A percentile compares a stretch with the other conserved stretches of the same genome.
Evolutionary conservation across 306 rosid species (phyloP).

Genomic region (peach (Prunus persica)): DNA sequence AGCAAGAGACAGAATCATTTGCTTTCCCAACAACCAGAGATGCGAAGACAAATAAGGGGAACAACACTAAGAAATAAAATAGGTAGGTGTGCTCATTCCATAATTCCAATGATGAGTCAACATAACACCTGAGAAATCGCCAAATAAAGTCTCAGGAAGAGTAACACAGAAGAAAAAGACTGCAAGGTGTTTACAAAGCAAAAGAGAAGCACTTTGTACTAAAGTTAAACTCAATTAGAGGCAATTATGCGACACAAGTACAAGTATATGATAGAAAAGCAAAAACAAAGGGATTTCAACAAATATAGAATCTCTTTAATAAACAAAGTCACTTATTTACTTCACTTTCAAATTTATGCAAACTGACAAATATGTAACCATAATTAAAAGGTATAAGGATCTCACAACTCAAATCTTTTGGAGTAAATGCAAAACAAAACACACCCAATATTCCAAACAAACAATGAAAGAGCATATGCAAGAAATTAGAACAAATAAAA

Average conservation of each 20-base stretch:
- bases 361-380: neutral
- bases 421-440: neutral
- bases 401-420: neutral
- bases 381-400: neutral
- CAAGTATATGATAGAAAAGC: neutral
- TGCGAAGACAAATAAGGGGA: neutral
- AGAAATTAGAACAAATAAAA: neutral
- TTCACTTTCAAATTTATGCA: neutral
- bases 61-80: neutral
- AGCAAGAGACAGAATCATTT: conserved; percentile 12
- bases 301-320: neutral
- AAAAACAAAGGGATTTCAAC: neutral
- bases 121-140: neutral
- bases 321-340: neutral
- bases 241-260: neutral
- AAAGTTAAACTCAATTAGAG: neutral
- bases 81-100: neutral
- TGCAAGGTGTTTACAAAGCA: neutral
- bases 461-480: neutral
- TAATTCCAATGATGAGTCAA: neutral
- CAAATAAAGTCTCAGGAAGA: neutral
- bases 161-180: neutral
- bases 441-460: neutral
- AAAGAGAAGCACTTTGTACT: neutral
- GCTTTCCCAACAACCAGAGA: conserved; percentile 11